Evolutionary conservation across 805 yeast species (phyloP), one percentile per base, ranked within the genome.

Genomic region (Candida pini): DNA sequence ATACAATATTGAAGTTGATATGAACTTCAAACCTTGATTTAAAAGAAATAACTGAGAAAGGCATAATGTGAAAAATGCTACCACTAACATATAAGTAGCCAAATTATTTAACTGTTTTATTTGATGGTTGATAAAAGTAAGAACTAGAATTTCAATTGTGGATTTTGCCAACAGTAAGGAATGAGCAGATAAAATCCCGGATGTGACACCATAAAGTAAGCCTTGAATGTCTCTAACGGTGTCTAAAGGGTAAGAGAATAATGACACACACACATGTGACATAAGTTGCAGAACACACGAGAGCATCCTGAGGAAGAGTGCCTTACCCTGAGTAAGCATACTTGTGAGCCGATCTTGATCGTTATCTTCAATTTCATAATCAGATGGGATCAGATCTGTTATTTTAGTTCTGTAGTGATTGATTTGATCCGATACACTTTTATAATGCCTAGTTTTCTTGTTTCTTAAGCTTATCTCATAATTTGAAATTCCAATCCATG

Each of bases 81-180:
- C 29, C 13, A 82, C 64, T 8, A 86, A 66, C 0, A 69, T 21
- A 69, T 76, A 77, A 8, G 76, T 57, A 36, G 59, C 60, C 31
- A 60, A 51, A 29, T 64, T 54, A 31, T 60, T 54, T 13, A 74
- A 58, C 33, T 52, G 39, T 39, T 48, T 31, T 42, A 53, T 33
- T 25, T 39, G 35, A 34, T 58, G 58, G 31, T 54, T 58, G 31
- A 56, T 54, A 33, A 63, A 60, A 21, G 67, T 71, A 39, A 60
- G 66, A 2, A 81, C 55, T 2, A 81, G 49, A 9, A 84, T 73
- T 48, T 84, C 94, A 15, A 87, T 82, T 0, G 84, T 72, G 1
- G 88, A 76, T 57, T 87, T 87, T n/a, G 95, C 95, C 58, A 86
- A 69, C 38, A 88, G 66, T 32, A 88, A 68, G 2, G 95, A 83